phyloP scores from a whole-genome alignment of 1,284 basidiomycete genomes.

The Pyrrhoderma noxium region DNA sequence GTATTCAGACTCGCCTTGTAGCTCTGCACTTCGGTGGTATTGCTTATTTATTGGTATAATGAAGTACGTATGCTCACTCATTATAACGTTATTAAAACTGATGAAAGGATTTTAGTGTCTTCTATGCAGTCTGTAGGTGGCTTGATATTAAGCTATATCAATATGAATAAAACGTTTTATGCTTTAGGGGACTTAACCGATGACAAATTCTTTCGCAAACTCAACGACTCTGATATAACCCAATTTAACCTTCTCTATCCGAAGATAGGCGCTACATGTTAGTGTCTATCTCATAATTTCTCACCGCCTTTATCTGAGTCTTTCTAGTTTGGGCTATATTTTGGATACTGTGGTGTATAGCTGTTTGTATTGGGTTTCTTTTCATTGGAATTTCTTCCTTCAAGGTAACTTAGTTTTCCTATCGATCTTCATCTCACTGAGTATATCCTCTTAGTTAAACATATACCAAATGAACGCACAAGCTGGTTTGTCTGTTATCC shows the following conservation, averaged over 20 bases:
- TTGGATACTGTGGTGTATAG: constrained; percentile 69
- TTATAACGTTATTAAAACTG: too few relatives aligned
- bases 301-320: not conserved
- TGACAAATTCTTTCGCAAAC: constrained; percentile 80
- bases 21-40: constrained; percentile 69
- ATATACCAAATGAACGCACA: constrained; percentile 48
- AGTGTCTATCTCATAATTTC: constrained; percentile 21
- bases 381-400: constrained; percentile 68
- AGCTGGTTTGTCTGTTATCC: constrained; percentile 38
- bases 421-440: not conserved
- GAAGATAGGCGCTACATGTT: constrained; percentile 56
- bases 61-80: constrained; percentile 48
- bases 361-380: constrained; percentile 59
- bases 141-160: constrained; percentile 3
- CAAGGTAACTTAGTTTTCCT: constrained; percentile 39
- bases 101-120: constrained; percentile 38
- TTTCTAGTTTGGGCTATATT: constrained; percentile 61
- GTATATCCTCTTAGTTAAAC: constrained; percentile 33
- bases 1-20: constrained; percentile 22
- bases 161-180: not conserved
- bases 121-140: constrained; percentile 68
- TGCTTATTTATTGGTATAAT: constrained; percentile 75
- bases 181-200: constrained; percentile 73
- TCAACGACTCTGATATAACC: constrained; percentile 76
- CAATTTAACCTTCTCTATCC: constrained; percentile 70